A percentile compares a stretch with the other conserved stretches of the same genome.
Evolutionary conservation across 2,329 filamentous ascomycete genomes (phyloP).

Genomic region (Alternaria gaisen): DNA sequence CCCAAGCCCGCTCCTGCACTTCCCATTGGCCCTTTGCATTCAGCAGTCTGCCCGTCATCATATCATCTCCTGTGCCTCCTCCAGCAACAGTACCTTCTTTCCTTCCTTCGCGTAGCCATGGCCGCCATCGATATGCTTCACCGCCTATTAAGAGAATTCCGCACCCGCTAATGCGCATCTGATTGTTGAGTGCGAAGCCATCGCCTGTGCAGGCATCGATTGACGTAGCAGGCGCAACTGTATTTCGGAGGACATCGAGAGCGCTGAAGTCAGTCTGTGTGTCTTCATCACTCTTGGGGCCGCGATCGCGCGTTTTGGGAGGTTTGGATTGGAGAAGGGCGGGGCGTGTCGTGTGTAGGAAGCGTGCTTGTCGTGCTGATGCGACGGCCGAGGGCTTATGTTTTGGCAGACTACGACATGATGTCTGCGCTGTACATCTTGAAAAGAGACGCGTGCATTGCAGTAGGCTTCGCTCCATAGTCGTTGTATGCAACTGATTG

Average conservation of each 20-base stretch:
- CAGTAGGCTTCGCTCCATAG: conserved; percentile 30
- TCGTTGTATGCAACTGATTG: conserved; percentile 6
- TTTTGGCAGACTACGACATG: background rate
- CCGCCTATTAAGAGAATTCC: conserved; percentile 84
- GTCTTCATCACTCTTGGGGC: conserved; percentile 67
- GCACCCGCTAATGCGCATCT: conserved; percentile 71
- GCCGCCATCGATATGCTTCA: conserved; percentile 88
- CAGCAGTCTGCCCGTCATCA: conserved; percentile 60
- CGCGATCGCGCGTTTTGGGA: conserved; percentile 64
- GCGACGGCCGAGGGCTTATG: conserved; percentile 6
- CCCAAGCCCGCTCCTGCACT: conserved; percentile 74
- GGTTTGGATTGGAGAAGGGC: conserved; percentile 39
- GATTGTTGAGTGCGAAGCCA: conserved; percentile 88
- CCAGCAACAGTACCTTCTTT: conserved; percentile 38
- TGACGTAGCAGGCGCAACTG: conserved; percentile 79
- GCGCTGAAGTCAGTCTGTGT: conserved; percentile 76
- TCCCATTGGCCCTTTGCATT: conserved; percentile 87
- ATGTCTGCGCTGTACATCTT: conserved; percentile 5
- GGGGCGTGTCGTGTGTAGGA: conserved; percentile 33
- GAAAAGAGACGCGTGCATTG: conserved; percentile 21
- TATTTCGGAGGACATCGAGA: conserved; percentile 80
- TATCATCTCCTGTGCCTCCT: conserved; percentile 44
- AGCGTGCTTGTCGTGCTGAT: conserved; percentile 15
- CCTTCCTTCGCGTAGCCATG: conserved; percentile 68
- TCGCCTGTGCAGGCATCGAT: conserved; percentile 83